Base-by-base conservation (phyloP, 768 basidiomycete genomes). In the Pisolithus sp. region DNA sequence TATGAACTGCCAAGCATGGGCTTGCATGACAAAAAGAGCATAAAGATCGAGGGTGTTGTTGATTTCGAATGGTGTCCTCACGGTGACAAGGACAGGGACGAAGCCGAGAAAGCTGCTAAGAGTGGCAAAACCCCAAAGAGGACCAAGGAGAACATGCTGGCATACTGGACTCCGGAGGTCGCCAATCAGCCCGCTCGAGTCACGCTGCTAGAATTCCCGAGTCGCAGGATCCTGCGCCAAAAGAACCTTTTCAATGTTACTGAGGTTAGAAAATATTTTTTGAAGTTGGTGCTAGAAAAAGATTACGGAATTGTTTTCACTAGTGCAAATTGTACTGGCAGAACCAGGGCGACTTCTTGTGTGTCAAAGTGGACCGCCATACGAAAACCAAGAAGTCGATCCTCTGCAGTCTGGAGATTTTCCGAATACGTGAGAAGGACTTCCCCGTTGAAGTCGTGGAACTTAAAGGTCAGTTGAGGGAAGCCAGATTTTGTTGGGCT, bases 61-160 rank as follows among this genome's bases (percentile, higher is more conserved):
- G 95, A 98, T 71, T 98, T 98, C 67, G 96, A 97, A 71, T 99
- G 96, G 96, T 92, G 91, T 59, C 96, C 96, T 34, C 80, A 83
- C 46, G 86, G 90, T 48, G 94, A 96, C 59, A 87, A 82, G 67
- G 95, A 97, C 59, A 79, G 76, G 54, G 92, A 91, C 49, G 85
- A 87, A 41, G 71, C 70, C 28, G 82, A 82, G 52, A 70, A 66
- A 51, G 64, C 52, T 42, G 64, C 63, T 50, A 68, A 68, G 51
- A 61, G 69, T 7, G 74, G 69, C 41, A 82, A 80, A 65, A 59
- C 71, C 3, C 59, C 64, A 31, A 89, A 85, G 68, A 90, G 88
- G 66, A 67, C 69, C 17, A 77, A 81, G 62, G 93, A 97, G 71
- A 96, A 94, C 68, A 89, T 93, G 84, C 72, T 99, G 42, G 94